Evolutionary conservation across 1,284 basidiomycete genomes (phyloP).

Genomic region (Heterobasidion irregulare): DNA sequence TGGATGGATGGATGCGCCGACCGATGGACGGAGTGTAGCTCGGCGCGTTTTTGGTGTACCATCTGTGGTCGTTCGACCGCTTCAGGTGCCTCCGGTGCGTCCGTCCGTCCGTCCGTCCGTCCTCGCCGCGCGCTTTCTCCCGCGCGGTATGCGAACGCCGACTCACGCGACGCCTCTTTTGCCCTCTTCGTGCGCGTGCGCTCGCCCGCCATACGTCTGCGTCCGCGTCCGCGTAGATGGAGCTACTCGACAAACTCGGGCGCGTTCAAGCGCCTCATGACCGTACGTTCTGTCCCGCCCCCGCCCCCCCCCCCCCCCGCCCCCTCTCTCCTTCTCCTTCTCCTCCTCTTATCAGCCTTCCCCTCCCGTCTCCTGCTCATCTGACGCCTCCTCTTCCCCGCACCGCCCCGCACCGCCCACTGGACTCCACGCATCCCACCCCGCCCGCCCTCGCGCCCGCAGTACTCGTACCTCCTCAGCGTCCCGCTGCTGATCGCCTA

Average conservation of each 20-base stretch:
- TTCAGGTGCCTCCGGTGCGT: constrained; percentile 63
- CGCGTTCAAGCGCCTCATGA: constrained; percentile 75
- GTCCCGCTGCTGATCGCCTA: constrained; percentile 56
- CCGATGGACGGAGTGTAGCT: constrained; percentile 32
- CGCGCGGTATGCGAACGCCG: too few relatives aligned
- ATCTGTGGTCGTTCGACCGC: constrained; percentile 71
- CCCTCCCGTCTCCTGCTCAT: too few relatives aligned
- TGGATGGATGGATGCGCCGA: too few relatives aligned
- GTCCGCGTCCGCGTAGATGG: too few relatives aligned
- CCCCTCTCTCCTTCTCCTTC: neutral
- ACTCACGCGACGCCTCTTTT: too few relatives aligned
- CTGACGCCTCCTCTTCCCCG: neutral
- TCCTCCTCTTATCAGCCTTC: neutral
- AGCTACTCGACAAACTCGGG: constrained; percentile 49
- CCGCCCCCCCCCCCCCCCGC: neutral
- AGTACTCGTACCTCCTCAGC: constrained; percentile 67
- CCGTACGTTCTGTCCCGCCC: constrained; percentile 48
- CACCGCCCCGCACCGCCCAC: neutral
- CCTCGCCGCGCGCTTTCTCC: neutral
- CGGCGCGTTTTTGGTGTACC: constrained; percentile 53
- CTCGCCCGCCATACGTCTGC: too few relatives aligned
- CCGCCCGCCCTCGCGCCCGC: neutral
- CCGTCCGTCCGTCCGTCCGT: too few relatives aligned
- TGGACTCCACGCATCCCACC: neutral
- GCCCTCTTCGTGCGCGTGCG: too few relatives aligned